Conservation (phyloP, 1,284 basidiomycete genomes). For the Boletus sp. region DNA sequence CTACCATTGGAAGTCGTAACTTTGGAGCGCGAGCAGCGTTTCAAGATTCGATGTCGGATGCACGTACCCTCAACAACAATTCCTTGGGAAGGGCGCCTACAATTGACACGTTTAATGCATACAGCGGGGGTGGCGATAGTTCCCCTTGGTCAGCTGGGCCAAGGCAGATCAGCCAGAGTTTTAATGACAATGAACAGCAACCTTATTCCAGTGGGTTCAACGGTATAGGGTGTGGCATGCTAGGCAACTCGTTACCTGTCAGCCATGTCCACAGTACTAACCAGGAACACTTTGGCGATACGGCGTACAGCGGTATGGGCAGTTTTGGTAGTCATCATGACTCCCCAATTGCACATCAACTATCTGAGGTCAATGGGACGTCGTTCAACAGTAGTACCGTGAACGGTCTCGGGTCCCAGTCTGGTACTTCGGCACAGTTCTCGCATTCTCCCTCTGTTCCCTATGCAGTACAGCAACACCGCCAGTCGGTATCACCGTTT, state of each 20-base stretch:
- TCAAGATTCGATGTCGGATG: constrained; percentile 35
- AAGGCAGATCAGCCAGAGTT: constrained; percentile 21
- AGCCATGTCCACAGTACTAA: constrained; percentile 23
- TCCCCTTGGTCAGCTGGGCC: constrained; percentile 39
- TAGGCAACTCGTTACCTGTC: constrained; percentile 19
- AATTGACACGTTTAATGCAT: constrained; percentile 44
- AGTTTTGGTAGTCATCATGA: constrained; percentile 23
- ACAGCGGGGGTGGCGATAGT: constrained; percentile 32
- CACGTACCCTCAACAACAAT: constrained; percentile 35
- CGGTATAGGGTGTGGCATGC: constrained; percentile 18
- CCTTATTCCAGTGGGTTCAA: constrained; percentile 29
- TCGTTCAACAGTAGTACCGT: constrained; percentile 17
- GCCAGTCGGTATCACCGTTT: constrained; percentile 22
- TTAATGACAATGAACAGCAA: constrained; percentile 24
- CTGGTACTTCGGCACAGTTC: constrained; percentile 18
- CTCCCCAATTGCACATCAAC: constrained; percentile 21
- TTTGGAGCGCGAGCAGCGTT: constrained; percentile 36
- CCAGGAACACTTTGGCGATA: constrained; percentile 29
- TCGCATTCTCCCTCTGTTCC: constrained; percentile 31
- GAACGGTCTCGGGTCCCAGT: constrained; percentile 26
- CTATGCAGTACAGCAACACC: constrained; percentile 24
- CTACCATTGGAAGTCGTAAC: constrained; percentile 32
- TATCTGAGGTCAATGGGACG: constrained; percentile 25
- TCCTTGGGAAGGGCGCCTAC: constrained; percentile 35
- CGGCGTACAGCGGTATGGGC: constrained; percentile 22